Evolutionary conservation across 495 filamentous ascomycete genomes (phyloP), one percentile per base, ranked within the genome.

Genomic region (Astrothelium subdiscretum): DNA sequence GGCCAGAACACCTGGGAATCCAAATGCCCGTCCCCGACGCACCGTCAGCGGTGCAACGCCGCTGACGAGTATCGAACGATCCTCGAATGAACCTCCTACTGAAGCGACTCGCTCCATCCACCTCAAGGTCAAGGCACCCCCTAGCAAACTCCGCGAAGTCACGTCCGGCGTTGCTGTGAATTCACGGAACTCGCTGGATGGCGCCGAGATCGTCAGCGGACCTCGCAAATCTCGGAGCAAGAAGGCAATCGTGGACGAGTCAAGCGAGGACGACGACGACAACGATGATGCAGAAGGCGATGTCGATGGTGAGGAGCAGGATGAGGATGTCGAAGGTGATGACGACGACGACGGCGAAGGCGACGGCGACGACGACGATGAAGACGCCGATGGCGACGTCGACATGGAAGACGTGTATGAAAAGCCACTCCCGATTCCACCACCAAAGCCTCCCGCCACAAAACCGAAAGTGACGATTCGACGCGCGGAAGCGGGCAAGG

Each of bases 121-220:
- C 71, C 77, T 96, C 57, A 95, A 87, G 31, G 85, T 96, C 67
- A 96, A 91, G 77, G 86, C 92, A 69, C 85, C 89, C 5, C 83
- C 89, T 32, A 87, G 80, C 76, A 94, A 89, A 77, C 79, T 94
- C 59, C 86, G 88, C 35, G 86, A 95, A 72, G 88, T 84, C 15
- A 92, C 85, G 27, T 79, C 78, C 51, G 75, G 73, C 59, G 71
- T 73, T 4, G 32, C 68, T 0, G 65, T 70, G 11, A 71, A 62
- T 60, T 65, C 66, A 18, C 63, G 71, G 24, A 71, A 74, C 57
- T 61, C 66, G 48, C 73, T 68, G 38, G 62, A 67, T 66, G 63
- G 62, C 63, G 57, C 67, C 15, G 62, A 87, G 63, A 83, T 85
- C 59, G 67, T 87, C 18, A 80, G 79, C 59, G 83, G 83, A 20